Evolutionary conservation across 2,329 filamentous ascomycete species (phyloP).

Genomic region (Hypocreales sp.): DNA sequence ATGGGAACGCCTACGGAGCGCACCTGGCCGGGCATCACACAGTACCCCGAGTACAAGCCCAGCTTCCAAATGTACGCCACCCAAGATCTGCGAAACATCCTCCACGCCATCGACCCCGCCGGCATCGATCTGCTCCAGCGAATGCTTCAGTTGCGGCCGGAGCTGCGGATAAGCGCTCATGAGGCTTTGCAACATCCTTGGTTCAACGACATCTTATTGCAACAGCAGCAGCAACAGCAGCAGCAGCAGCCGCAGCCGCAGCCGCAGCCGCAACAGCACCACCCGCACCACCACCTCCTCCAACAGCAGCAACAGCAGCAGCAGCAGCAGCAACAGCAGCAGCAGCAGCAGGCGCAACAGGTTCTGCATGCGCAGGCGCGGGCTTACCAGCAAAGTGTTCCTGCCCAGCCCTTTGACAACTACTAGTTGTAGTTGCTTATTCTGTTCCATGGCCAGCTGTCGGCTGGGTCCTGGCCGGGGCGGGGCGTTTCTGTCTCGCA

Average conservation of each 20-base stretch:
- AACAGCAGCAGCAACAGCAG: conserved; percentile 31
- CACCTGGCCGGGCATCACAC: conserved; percentile 87
- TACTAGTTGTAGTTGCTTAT: conserved; percentile 12
- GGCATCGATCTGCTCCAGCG: conserved; percentile 77
- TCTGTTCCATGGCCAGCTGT: not conserved
- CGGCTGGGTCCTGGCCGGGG: too few species aligned
- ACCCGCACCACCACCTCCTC: not conserved
- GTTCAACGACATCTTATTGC: conserved; percentile 63
- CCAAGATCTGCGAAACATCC: conserved; percentile 71
- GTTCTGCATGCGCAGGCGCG: conserved; percentile 26
- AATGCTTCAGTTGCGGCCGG: conserved; percentile 86
- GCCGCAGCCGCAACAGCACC: not conserved
- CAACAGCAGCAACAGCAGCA: not conserved
- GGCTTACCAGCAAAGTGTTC: conserved; percentile 22
- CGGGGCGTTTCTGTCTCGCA: not conserved
- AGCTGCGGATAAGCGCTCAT: conserved; percentile 75
- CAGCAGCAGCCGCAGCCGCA: conserved; percentile 13
- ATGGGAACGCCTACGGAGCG: conserved; percentile 97
- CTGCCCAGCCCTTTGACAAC: conserved; percentile 20
- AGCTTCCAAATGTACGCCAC: conserved; percentile 92
- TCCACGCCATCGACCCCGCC: conserved; percentile 77
- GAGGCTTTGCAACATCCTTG: conserved; percentile 83
- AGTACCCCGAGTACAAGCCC: conserved; percentile 94
- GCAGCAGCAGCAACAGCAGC: not conserved
- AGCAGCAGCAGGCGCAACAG: conserved; percentile 7